Evolutionary conservation across 768 basidiomycete genomes (phyloP).

Genomic region (Phaeotremella skinneri): DNA sequence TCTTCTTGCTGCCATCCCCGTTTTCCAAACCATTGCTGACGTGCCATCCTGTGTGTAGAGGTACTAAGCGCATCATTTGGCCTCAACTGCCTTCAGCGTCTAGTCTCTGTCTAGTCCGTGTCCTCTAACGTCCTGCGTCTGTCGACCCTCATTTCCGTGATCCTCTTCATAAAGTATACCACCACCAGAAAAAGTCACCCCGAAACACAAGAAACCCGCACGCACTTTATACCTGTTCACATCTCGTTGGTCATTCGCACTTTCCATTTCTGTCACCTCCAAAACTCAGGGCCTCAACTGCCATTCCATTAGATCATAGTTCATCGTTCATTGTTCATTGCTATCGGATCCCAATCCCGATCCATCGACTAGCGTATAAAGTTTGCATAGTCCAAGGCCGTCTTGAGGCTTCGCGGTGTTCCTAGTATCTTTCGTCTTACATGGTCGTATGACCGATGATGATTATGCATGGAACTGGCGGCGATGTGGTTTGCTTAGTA

Average conservation of each 20-base stretch:
- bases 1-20: constrained; percentile 17
- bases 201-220: constrained; percentile 15
- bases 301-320: neutral
- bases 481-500: no score
- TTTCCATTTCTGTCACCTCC: neutral
- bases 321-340: neutral
- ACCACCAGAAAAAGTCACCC: neutral
- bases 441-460: neutral
- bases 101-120: neutral
- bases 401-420: neutral
- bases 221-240: constrained; percentile 14
- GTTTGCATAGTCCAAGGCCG: no score
- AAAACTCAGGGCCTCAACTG: constrained; percentile 3
- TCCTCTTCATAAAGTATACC: neutral
- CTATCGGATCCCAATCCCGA: no score
- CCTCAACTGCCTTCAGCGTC: constrained; percentile 35
- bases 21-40: neutral
- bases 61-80: constrained; percentile 34
- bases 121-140: neutral
- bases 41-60: constrained; percentile 13
- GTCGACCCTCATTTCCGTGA: neutral
- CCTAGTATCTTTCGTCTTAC: neutral
- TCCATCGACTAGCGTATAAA: no score
- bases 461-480: constrained; percentile 4
- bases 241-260: neutral